A percentile compares a stretch with the other conserved stretches of the same genome.
These are phyloP conservation scores for Cornus controversa DNA, from an alignment of 148 eudicot genomes.

Conservation along the genomic window DNA sequence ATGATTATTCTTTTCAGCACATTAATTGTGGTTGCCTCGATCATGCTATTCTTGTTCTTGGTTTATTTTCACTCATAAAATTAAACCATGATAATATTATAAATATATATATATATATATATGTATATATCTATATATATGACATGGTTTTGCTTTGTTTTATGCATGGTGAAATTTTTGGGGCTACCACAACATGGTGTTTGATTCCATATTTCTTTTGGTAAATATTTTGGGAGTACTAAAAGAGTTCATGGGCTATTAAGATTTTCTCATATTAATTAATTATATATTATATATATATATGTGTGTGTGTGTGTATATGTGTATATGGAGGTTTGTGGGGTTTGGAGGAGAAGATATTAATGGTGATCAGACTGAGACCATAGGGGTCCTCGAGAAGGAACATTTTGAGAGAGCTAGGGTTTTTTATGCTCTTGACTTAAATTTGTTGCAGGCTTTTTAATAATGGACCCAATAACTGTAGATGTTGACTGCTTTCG, in stretches of 20 bases:
- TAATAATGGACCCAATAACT: constrained; percentile 8
- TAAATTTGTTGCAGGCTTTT: constrained; percentile 33
- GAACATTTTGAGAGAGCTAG: not conserved
- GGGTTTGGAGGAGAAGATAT: not conserved
- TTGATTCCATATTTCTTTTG: not conserved
- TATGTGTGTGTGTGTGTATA: no score
- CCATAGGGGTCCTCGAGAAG: not conserved
- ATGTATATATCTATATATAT: no score
- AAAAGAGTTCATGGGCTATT: not conserved
- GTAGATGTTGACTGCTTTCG: constrained; percentile 22
- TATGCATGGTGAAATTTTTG: not conserved
- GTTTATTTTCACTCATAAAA: no score
- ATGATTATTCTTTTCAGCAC: no score
- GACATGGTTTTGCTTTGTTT: not conserved
- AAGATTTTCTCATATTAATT: not conserved
- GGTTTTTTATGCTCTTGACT: constrained; percentile 14
- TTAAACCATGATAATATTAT: no score
- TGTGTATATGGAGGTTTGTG: not conserved
- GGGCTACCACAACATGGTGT: not conserved
- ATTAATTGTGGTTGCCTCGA: not conserved
- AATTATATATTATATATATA: no score
- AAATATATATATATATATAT: no score
- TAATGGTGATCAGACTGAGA: constrained; percentile 10
- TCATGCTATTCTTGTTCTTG: not conserved
- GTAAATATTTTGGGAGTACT: not conserved